Conservation (phyloP, 768 basidiomycete species). For the Lactifluus hygrophoroides region DNA sequence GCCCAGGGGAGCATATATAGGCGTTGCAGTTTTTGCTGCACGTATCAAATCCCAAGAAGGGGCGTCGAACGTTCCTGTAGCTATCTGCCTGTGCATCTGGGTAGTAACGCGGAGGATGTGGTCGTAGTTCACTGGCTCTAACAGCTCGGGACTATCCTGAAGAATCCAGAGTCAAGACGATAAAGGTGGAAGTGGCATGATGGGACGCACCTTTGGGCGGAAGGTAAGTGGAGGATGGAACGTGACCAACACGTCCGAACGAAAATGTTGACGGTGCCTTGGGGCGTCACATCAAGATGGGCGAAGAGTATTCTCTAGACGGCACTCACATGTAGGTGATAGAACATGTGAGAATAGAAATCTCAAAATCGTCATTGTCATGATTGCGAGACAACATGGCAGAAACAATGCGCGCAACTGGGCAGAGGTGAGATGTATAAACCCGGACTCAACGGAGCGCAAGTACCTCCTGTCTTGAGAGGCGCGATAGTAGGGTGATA, state of each 20-base stretch:
- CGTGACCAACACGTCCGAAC: constrained; percentile 80
- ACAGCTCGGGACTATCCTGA: constrained; percentile 62
- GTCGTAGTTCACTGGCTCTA: constrained; percentile 56
- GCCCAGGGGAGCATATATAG: constrained; percentile 83
- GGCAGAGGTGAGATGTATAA: not conserved
- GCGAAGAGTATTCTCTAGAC: not conserved
- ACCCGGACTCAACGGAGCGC: not conserved
- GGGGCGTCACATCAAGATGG: constrained; percentile 7
- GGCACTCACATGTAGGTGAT: constrained; percentile 68
- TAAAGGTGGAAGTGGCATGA: not conserved
- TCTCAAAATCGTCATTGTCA: constrained; percentile 58
- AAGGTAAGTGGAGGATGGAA: constrained; percentile 67
- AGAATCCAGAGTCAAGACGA: not conserved
- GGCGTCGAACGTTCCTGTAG: constrained; percentile 71
- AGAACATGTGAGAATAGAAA: constrained; percentile 68
- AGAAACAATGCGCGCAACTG: constrained; percentile 75
- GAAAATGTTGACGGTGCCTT: constrained; percentile 81
- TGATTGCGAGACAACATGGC: constrained; percentile 66
- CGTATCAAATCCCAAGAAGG: constrained; percentile 79
- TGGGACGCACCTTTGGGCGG: constrained; percentile 42
- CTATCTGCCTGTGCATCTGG: constrained; percentile 58
- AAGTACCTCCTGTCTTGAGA: constrained; percentile 74
- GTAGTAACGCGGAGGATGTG: constrained; percentile 53
- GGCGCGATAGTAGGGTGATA: constrained; percentile 85
- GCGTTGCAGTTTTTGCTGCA: constrained; percentile 63